phyloP scores from a whole-genome alignment of 1,284 basidiomycete species.

The Boletellus deceptivus region DNA sequence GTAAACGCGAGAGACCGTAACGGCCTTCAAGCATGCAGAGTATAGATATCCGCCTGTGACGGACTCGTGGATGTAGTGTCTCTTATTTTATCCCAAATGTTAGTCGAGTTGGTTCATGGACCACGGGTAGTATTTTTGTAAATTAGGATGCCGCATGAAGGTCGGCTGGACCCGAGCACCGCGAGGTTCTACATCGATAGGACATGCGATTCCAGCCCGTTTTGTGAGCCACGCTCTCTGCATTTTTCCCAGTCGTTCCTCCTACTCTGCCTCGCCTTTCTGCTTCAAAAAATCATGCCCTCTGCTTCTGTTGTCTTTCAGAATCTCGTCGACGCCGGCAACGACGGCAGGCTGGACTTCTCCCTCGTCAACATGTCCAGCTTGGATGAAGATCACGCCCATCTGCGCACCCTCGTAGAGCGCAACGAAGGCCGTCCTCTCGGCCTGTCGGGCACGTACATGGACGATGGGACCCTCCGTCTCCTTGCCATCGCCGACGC shows the following conservation, averaged over 20 bases:
- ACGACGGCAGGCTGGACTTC: constrained; percentile 23
- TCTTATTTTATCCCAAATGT: background rate
- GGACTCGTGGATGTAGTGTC: background rate
- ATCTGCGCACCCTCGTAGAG: constrained; percentile 26
- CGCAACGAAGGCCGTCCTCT: constrained; percentile 34
- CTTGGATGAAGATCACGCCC: constrained; percentile 24
- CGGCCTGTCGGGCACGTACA: constrained; percentile 28
- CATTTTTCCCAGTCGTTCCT: background rate
- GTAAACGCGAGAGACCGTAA: constrained; percentile 16
- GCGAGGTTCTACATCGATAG: too few relatives aligned
- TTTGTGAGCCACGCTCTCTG: constrained; percentile 7
- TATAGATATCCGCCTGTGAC: background rate
- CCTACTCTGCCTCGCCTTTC: background rate
- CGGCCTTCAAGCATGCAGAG: background rate
- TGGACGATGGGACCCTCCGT: constrained; percentile 19
- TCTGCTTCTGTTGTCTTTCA: constrained; percentile 24
- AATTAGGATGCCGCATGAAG: background rate
- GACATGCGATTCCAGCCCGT: background rate
- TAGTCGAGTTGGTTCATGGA: too few relatives aligned
- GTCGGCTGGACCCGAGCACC: background rate
- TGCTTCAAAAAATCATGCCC: constrained; percentile 6
- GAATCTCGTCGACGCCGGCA: constrained; percentile 28
- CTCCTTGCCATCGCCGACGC: constrained; percentile 32
- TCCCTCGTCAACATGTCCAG: constrained; percentile 17
- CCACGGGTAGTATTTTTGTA: background rate